Evolutionary conservation across 2,329 filamentous ascomycete species (phyloP).

Genomic region (Ophiocordyceps polyrhachis-furcata): DNA sequence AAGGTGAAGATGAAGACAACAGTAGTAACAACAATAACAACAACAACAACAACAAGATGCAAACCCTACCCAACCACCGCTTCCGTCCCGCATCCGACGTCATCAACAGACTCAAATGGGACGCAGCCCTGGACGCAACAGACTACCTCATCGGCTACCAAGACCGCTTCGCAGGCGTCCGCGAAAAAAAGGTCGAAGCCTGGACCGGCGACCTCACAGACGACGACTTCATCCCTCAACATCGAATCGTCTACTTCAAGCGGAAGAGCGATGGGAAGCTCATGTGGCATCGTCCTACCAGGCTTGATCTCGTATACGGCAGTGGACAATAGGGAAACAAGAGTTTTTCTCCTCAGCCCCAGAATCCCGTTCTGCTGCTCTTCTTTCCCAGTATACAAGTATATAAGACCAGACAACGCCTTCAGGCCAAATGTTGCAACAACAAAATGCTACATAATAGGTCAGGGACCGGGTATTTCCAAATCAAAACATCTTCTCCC

Average conservation of each 20-base stretch:
- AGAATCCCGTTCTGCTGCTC: too few relatives aligned
- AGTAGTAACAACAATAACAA: too few relatives aligned
- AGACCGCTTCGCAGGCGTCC: constrained; percentile 36
- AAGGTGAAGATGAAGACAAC: too few relatives aligned
- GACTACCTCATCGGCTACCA: constrained; percentile 42
- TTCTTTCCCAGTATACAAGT: too few relatives aligned
- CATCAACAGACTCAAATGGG: constrained; percentile 41
- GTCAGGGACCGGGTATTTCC: neutral
- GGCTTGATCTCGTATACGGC: constrained; percentile 36
- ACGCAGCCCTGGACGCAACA: constrained; percentile 28
- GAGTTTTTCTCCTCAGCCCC: neutral
- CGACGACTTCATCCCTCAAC: constrained; percentile 48
- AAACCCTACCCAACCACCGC: constrained; percentile 18
- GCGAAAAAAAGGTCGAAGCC: constrained; percentile 31
- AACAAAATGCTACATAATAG: too few relatives aligned
- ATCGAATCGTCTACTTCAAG: constrained; percentile 43
- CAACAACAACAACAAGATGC: neutral
- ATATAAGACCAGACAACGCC: too few relatives aligned
- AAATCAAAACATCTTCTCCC: constrained; percentile 36
- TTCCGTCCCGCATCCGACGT: constrained; percentile 39
- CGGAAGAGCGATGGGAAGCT: constrained; percentile 16
- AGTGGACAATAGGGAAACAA: constrained; percentile 22
- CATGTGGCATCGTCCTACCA: constrained; percentile 29
- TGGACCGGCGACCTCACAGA: constrained; percentile 46
- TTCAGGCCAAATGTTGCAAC: too few relatives aligned